Evolutionary conservation across 2,329 filamentous ascomycete genomes (phyloP), one percentile per base, ranked within the genome.

Genomic region (Penicillium psychrosexuale): DNA sequence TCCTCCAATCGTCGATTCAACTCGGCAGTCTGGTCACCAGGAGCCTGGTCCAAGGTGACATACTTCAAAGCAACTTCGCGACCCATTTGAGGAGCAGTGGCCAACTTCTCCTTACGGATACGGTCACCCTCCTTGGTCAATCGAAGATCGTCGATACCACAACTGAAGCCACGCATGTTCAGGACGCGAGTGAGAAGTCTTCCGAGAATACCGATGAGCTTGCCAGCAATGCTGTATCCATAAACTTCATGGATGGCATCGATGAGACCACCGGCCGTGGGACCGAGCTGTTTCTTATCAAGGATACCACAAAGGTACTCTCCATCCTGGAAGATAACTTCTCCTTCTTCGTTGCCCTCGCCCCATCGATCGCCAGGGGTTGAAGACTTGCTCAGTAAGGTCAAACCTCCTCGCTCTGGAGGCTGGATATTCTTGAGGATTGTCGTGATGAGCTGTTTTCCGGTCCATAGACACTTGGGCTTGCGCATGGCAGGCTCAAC

Each of bases 181-280:
- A 97, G 81, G 61, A 92, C 88, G 66, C 92, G 88, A 0, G 94
- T 99, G 60, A 99, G 77, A 27, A 99, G 80, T 53, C 94, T 86
- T 51, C 94, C 94, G 52, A 99, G 81, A 63, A 93, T 88, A 78
- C 91, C 95, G 51, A 99, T 83, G 9, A 96, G 79, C 69, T 90
- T 91, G 33, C 94, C 93, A 19, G 94, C 93, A 60, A 88, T 82
- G 15, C 87, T 88, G 54, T 94, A 88, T 2, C 95, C 94, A 69
- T 97, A 97, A 1, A 92, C 85, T 69, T 99, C 94, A 68, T 99
- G 93, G 22, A 97, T 84, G 2, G 91, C 87, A 70, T 99, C 94
- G 56, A 99, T 85, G 42, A 99, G 81, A 59, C 94, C 94, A 50
- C 92, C 92, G 30, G 86, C 85, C 56, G 85, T 89, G 36, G 92